Evolutionary conservation across 257 asterid species (phyloP), one percentile per base, ranked within the genome.

Genomic region (Phtheirospermum japonicum): DNA sequence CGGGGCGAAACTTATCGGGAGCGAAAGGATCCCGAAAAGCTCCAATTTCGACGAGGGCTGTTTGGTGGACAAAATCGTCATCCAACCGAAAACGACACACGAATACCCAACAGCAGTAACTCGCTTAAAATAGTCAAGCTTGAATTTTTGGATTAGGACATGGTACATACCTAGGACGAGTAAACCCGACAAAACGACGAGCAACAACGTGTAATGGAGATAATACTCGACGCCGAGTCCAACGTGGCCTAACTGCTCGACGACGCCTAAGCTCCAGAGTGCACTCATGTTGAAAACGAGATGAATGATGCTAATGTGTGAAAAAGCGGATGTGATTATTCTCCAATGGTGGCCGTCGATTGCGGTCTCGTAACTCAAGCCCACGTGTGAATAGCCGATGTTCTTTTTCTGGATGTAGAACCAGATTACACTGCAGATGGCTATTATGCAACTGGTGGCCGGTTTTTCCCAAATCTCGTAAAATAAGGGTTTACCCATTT

Each of bases 21-120:
- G 96, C 0, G 99, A 92, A 16, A 92, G 90, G 74, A 92, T 65
- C 74, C 99, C 99, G 31, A 92, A 92, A 67, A 92, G 93, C 64
- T 89, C 85, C 82, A 92, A 75, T 82, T 85, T 92, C 4, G 93
- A 83, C 0, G 96, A 83, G 0, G 99, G 97, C 63, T 89, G 95
- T 82, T 84, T 89, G 0, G 86, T 85, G 0, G 97, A 83, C 79
- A 92, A 71, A 65, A 92, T 89, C 5, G 99, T 92, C 99, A 92
- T 89, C 99, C 97, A 92, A 39, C 99, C 99, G 32, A 92, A 92
- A 52, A 92, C 99, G 71, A 92, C 99, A 71, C 99, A 92, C 32
- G 99, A 92, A 73, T 92, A 92, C 9, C 99, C 99, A 67, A 92
- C 96, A 53, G 94, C 99, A 32, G 95, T 92, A 54, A 92, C 96